These are phyloP conservation scores for Calonectria montana DNA, from an alignment of 2,329 filamentous ascomycete genomes.

Conservation along the genomic window DNA sequence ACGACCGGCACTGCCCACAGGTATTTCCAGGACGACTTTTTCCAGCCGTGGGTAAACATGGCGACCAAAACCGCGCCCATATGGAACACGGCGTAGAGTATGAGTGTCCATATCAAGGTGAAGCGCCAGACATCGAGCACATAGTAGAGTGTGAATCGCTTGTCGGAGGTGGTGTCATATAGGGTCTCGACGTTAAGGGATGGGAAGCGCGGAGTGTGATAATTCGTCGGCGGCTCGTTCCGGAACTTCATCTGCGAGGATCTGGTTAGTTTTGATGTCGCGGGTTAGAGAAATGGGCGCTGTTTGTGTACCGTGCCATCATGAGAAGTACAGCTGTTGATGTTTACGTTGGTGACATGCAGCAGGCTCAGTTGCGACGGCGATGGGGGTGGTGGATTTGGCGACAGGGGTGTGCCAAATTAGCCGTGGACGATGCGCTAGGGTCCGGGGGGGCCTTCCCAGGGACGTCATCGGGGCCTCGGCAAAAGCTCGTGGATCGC, in stretches of 20 bases:
- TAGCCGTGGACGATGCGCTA: conserved; percentile 6
- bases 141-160: conserved; percentile 73
- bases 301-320: conserved; percentile 37
- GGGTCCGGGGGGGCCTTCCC: conserved; percentile 26
- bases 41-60: conserved; percentile 75
- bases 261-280: conserved; percentile 19
- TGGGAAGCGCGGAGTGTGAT: conserved; percentile 79
- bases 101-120: conserved; percentile 86
- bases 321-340: conserved; percentile 22
- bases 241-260: conserved; percentile 38
- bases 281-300: neutral
- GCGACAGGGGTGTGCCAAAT: conserved; percentile 19
- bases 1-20: conserved; percentile 79
- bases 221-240: conserved; percentile 58
- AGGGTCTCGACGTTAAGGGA: conserved; percentile 81
- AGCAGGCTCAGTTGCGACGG: conserved; percentile 23
- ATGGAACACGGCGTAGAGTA: conserved; percentile 82
- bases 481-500: conserved; percentile 43
- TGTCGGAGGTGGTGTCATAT: conserved; percentile 54
- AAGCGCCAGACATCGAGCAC: conserved; percentile 86
- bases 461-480: conserved; percentile 43
- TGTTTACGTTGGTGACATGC: conserved; percentile 13
- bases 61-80: conserved; percentile 78
- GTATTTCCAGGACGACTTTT: conserved; percentile 66
- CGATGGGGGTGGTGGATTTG: conserved; percentile 32